Percentiles rank a stretch among this genome's conserved stretches.
Conservation (phyloP, 371 early-diverging fungal genomes). For the Rhizopus microsporus region DNA sequence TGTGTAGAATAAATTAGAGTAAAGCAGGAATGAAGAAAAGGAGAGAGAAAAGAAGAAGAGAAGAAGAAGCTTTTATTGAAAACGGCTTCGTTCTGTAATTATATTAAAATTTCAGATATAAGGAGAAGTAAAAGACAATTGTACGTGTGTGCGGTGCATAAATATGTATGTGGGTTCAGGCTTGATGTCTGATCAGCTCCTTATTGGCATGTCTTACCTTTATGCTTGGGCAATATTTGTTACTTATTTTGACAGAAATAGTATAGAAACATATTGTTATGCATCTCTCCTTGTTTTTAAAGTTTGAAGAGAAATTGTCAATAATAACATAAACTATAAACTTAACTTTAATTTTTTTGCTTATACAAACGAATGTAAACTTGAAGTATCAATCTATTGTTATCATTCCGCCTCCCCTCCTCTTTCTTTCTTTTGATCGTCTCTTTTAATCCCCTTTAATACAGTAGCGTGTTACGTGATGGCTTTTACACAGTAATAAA, state of each 20-base stretch:
- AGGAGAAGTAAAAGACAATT: not conserved
- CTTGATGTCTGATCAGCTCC: not conserved
- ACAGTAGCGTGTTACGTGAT: too few relatives aligned
- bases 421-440: too few relatives aligned
- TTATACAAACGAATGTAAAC: too few relatives aligned
- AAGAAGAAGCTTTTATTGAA: not conserved
- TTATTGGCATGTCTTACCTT: constrained; percentile 2
- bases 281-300: not conserved
- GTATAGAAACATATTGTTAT: constrained; percentile 1
- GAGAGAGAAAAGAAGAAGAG: not conserved
- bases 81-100: not conserved
- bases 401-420: too few relatives aligned
- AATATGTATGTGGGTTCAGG: too few relatives aligned
- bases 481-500: too few relatives aligned
- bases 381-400: too few relatives aligned
- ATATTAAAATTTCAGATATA: not conserved
- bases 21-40: not conserved
- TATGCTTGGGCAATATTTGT: constrained; percentile 3
- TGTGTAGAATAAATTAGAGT: not conserved
- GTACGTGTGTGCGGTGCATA: too few relatives aligned
- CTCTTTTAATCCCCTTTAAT: too few relatives aligned
- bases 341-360: too few relatives aligned
- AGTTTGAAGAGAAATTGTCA: too few relatives aligned
- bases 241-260: constrained; percentile 7
- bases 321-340: too few relatives aligned